Percentiles rank a stretch among this genome's conserved stretches.
These are phyloP conservation scores for Tolypocladium guangdongense DNA, from an alignment of 2,329 filamentous ascomycete species.

Conservation along the genomic window DNA sequence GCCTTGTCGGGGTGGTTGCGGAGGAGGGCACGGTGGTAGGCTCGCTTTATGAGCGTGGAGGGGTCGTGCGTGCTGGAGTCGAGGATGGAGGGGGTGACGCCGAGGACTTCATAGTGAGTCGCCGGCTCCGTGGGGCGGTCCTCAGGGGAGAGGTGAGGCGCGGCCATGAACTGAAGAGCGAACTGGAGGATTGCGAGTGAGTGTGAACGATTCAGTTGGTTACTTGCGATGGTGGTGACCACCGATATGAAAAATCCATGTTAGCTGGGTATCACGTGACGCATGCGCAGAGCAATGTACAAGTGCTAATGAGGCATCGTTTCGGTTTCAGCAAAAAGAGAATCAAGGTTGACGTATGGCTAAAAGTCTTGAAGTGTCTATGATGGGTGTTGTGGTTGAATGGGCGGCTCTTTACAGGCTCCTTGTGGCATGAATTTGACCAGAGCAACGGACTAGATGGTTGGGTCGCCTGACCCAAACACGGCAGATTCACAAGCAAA, in stretches of 20 bases:
- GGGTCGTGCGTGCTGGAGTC: conserved; percentile 29
- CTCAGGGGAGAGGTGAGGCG: conserved; percentile 2
- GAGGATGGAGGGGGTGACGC: conserved; percentile 38
- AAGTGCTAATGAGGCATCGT: not conserved
- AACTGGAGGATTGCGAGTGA: not conserved
- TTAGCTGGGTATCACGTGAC: not conserved
- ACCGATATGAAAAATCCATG: not conserved
- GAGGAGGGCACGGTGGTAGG: conserved; percentile 54
- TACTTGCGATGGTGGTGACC: not conserved
- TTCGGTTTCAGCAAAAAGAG: not conserved
- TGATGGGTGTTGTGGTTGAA: too few relatives aligned
- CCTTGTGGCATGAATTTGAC: too few relatives aligned
- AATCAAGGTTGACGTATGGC: not conserved
- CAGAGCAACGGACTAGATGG: not conserved
- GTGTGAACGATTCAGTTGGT: not conserved
- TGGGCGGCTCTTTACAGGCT: not conserved
- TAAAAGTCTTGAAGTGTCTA: not conserved
- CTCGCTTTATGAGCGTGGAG: conserved; percentile 43
- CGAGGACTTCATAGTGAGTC: conserved; percentile 52
- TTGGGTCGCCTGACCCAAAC: not conserved
- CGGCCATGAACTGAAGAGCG: not conserved
- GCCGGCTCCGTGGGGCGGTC: conserved; percentile 9
- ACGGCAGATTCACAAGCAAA: not conserved
- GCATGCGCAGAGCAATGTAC: not conserved
- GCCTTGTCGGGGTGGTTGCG: conserved; percentile 55